Conservation (phyloP, 2,329 filamentous ascomycete species). For the Penicillium sp. region DNA sequence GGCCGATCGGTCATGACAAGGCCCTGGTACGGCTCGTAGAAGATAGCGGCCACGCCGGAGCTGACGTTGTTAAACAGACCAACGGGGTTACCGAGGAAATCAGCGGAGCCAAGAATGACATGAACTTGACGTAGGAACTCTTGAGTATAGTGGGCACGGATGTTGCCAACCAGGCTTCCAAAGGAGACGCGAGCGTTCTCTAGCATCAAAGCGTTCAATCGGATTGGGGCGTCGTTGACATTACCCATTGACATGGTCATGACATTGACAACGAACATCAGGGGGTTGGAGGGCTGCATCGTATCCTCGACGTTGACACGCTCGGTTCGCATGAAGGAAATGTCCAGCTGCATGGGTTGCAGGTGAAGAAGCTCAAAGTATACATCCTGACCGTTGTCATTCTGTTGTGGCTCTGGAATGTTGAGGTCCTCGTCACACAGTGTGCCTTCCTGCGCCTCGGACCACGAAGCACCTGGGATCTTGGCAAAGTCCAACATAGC, state of each 20-base stretch:
- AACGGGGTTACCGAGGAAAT: slow-evolving; percentile 96
- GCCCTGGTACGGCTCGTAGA: slow-evolving; percentile 98
- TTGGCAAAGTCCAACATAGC: slow-evolving; percentile 93
- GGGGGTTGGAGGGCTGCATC: slow-evolving; percentile 81
- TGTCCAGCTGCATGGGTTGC: slow-evolving; percentile 95
- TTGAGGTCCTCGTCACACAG: slow-evolving; percentile 87
- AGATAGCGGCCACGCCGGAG: slow-evolving; percentile 95
- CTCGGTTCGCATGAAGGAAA: slow-evolving; percentile 96
- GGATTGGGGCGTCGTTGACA: slow-evolving; percentile 93
- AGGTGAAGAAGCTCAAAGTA: slow-evolving; percentile 98
- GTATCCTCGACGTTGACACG: slow-evolving; percentile 95
- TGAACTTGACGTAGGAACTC: slow-evolving; percentile 95
- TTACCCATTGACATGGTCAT: slow-evolving; percentile 99
- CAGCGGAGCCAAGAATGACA: slow-evolving; percentile 93
- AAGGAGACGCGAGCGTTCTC: slow-evolving; percentile 94
- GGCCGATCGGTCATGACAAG: slow-evolving; percentile 94
- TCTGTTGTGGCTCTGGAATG: slow-evolving; percentile 84
- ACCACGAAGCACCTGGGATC: slow-evolving; percentile 85
- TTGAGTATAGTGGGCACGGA: slow-evolving; percentile 94
- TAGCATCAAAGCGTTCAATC: slow-evolving; percentile 87
- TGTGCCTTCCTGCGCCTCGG: slow-evolving; percentile 75
- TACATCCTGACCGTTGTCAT: slow-evolving; percentile 84
- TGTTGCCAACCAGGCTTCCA: slow-evolving; percentile 76
- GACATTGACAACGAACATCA: slow-evolving; percentile 99
- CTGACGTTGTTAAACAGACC: slow-evolving; percentile 98